Evolutionary conservation across 352 stramenopile species (phyloP), one percentile per base, ranked within the genome.

Genomic region (Phytophthora europaea): DNA sequence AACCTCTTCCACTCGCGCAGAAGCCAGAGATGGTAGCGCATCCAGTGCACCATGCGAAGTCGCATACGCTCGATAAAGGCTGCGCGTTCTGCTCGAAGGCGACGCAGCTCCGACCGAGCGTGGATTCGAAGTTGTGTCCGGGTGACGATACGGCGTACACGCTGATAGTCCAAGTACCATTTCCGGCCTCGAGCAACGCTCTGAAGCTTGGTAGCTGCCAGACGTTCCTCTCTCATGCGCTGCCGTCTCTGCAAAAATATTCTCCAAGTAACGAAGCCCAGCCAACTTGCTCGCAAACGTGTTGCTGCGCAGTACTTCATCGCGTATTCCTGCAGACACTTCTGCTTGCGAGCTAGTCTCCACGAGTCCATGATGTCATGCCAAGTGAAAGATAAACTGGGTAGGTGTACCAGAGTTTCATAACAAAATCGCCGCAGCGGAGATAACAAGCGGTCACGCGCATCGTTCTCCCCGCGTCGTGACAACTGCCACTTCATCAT

Each of bases 1-100:
- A 81, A n/a, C 36, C 59, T 40, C 36, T 88, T 90, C 87, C 87
- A 92, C 61, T 61, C 73, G 6, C 72, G 70, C 40, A 92, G 47
- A 1, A 85, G 58, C 16, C 78, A 75, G 4, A 91, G 67, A 0
- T 82, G 71, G 15, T 65, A 51, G 1, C 68, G 73, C 83, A 89
- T 90, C 86, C 84, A 93, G 12, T 53, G 59, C 13, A 90, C 69
- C 6, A 93, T 67, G 9, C 75, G 72, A 26, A 75, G 5, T 13
- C 73, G 77, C 84, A 90, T 91, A 3, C 56, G 18, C n/a, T 91
- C 79, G 2, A 89, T 55, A 31, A 80, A 81, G 6, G 60, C 62
- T 4, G 33, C 63, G 2, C 59, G 67, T 26, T 89, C 70, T 13
- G 48, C 31, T 20, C 81, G 81, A 43, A 92, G 70, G 6, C 40